Evolutionary conservation across 2,329 filamentous ascomycete species (phyloP), one percentile per base, ranked within the genome.

Genomic region (Fusarium sp.): DNA sequence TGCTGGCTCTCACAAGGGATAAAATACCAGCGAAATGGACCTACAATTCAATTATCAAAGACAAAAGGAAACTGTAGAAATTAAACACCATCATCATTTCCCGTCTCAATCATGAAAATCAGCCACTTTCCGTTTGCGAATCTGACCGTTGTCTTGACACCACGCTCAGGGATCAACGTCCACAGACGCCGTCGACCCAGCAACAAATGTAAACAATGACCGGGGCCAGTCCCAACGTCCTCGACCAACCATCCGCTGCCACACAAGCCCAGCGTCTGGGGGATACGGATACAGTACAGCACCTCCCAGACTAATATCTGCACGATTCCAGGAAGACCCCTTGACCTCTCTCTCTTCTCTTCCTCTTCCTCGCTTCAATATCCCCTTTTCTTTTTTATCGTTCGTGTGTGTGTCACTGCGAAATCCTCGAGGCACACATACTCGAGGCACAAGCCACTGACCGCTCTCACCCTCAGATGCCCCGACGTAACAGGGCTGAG

Each of bases 161-260:
- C 47, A 47, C 26, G 47, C 26, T 47, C 39, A 56, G 61, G 66
- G 70, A 56, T 68, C 48, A 65, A 65, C 59, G 59, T 41, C 53
- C 61, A 65, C 58, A 60, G 59, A 18, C 41, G 38, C 28, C n/a
- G 78, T 82, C 74, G 78, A 75, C 81, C 75, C 72, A 70, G 80
- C 81, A 82, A 82, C 81, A 33, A 60, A 42, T 24, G 78, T 82
- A 80, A 82, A 82, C 81, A 82, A 80, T 73, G 56, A 42, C 73
- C 65, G 45, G 68, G 73, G 65, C 55, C 71, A 57, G 68, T 75
- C 53, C 55, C 68, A 59, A 59, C 64, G 60, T 62, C 66, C 68
- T 75, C 70, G 70, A 78, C 79, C 79, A 79, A 79, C 79, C 79
- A 79, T 63, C 71, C 62, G 68, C 72, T 66, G 75, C 74, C 78